Evolutionary conservation across 2,329 filamentous ascomycete genomes (phyloP).

Genomic region (Sclerotinia trifoliorum): DNA sequence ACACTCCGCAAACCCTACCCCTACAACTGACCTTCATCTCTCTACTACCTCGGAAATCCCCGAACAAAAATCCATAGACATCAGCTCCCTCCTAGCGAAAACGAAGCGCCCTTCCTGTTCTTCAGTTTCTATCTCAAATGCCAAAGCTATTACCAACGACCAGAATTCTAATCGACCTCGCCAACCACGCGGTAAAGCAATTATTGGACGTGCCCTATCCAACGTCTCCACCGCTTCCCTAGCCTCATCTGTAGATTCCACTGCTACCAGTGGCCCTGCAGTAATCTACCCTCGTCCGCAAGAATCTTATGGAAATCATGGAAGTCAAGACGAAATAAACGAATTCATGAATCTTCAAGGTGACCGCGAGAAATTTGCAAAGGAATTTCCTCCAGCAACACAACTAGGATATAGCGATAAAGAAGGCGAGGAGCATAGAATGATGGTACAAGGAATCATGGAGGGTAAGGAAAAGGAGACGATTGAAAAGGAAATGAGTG

Average conservation of each 20-base stretch:
- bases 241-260: constrained; percentile 44
- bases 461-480: constrained; percentile 34
- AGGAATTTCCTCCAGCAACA: constrained; percentile 24
- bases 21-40: constrained; percentile 1
- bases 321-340: neutral
- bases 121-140: constrained; percentile 22
- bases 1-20: constrained; percentile 21
- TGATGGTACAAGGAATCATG: constrained; percentile 38
- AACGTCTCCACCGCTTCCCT: constrained; percentile 53
- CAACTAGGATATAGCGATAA: constrained; percentile 40
- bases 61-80: constrained; percentile 25
- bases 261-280: constrained; percentile 35
- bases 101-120: constrained; percentile 31
- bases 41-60: neutral
- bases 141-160: neutral
- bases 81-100: constrained; percentile 38
- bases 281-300: constrained; percentile 33
- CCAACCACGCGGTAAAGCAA: constrained; percentile 34
- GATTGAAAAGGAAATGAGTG: constrained; percentile 17
- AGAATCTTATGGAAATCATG: neutral
- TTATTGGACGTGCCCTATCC: constrained; percentile 58
- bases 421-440: constrained; percentile 35
- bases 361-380: constrained; percentile 3
- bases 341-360: constrained; percentile 12
- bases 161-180: constrained; percentile 35